Base-by-base conservation (phyloP, 2,329 filamentous ascomycete genomes). In the Cyphellophora attinorum region DNA sequence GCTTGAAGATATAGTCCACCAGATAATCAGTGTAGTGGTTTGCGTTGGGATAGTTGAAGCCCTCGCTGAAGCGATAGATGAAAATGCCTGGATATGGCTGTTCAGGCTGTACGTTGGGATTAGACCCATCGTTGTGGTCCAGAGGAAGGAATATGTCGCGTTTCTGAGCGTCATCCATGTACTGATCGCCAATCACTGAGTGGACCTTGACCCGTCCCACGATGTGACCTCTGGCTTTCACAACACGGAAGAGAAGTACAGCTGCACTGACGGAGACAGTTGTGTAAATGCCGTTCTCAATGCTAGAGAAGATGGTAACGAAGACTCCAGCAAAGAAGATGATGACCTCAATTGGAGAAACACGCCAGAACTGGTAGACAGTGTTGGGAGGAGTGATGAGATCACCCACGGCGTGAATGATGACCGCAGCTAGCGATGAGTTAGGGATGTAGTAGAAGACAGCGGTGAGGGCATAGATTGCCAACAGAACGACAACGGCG, bases 1-100 rank as follows among this genome's bases (percentile, higher is more conserved):
- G 62, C 28, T 67, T 57, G 46, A 81, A 80, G 30, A 93, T 75
- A 47, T 77, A 74, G 2, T 70, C 61, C 2, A 76, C 74, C 33
- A 93, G 68, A 51, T 85, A 75, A 51, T 95, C 86, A 37, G 94
- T 74, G 45, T 93, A 86, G 55, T 85, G 79, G 51, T 85, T 85
- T 13, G 86, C 86, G 49, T 94, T 98, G 40, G 89, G 85, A 52
- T 96, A 98, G 61, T 91, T 93, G 69, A 93, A 94, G 28, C 88
- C 85, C 62, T 96, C 89, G 0, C 82, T 78, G 59, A 94, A 95
- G 29, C 89, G 79, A 64, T 93, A 96, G 52, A 96, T 93, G 61
- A 96, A 93, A 46, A 98, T 73, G 34, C 91, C 91, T 0, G 89
- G 89, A 51, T 91, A 85, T 1, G 91, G 88, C 35, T 76, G 76